phyloP scores from a whole-genome alignment of 495 filamentous ascomycete genomes.

The Penicillium coprophilum region DNA sequence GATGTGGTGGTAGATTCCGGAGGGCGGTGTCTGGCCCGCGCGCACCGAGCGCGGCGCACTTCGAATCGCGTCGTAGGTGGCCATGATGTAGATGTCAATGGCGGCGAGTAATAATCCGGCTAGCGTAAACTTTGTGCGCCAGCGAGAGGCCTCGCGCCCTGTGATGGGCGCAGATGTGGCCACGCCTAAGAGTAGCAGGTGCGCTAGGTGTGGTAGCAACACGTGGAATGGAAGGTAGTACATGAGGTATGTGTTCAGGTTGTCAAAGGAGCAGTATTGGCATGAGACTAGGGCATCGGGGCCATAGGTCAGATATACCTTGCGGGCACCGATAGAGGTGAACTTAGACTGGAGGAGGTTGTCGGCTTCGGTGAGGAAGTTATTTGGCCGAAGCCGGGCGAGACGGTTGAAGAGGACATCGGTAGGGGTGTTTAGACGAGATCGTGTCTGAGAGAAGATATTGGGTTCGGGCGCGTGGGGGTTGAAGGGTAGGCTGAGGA shows the following conservation, averaged over 20 bases:
- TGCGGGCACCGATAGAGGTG: slow-evolving; percentile 64
- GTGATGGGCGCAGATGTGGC: slow-evolving; percentile 55
- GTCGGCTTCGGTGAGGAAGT: slow-evolving; percentile 60
- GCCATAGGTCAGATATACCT: slow-evolving; percentile 81
- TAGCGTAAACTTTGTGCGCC: slow-evolving; percentile 69
- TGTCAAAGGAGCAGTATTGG: slow-evolving; percentile 77
- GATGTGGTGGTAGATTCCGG: slow-evolving; percentile 65
- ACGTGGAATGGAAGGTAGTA: slow-evolving; percentile 74
- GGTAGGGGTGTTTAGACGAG: slow-evolving; percentile 77
- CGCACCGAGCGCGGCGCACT: slow-evolving; percentile 40
- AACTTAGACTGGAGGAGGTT: slow-evolving; percentile 64
- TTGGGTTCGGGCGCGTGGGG: slow-evolving; percentile 62
- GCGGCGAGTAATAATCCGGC: slow-evolving; percentile 58
- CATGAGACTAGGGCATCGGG: slow-evolving; percentile 69
- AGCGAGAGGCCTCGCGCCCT: slow-evolving; percentile 58
- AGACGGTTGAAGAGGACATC: slow-evolving; percentile 87
- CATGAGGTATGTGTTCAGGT: slow-evolving; percentile 68
- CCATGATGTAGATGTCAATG: slow-evolving; percentile 61
- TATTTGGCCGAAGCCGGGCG: slow-evolving; percentile 54
- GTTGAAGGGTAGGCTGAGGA: slow-evolving; percentile 67
- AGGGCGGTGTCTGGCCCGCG: slow-evolving; percentile 35
- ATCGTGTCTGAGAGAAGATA: slow-evolving; percentile 74
- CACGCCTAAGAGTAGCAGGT: slow-evolving; percentile 67
- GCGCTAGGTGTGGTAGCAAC: slow-evolving; percentile 72
- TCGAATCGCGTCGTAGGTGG: slow-evolving; percentile 62